These are phyloP conservation scores for Xeromyces bisporus DNA, from an alignment of 495 filamentous ascomycete species.

Conservation along the genomic window DNA sequence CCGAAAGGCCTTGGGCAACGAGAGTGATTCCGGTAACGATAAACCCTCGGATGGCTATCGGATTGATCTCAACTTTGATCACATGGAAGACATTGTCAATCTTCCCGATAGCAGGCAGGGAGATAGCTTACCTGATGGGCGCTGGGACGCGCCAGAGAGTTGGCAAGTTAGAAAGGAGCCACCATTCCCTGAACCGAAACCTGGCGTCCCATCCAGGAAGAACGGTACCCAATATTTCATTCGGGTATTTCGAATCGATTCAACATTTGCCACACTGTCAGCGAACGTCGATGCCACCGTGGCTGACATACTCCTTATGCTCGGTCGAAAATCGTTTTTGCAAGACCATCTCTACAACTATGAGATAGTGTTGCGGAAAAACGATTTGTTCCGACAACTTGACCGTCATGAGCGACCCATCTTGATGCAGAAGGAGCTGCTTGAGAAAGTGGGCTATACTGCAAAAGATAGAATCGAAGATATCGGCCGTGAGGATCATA, in stretches of 20 bases:
- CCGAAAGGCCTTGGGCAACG: conserved; percentile 42
- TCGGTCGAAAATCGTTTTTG: conserved; percentile 81
- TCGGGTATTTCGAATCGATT: conserved; percentile 86
- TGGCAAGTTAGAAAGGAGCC: conserved; percentile 66
- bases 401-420: conserved; percentile 65
- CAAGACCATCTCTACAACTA: conserved; percentile 83
- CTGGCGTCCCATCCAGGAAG: conserved; percentile 34
- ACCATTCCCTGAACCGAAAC: conserved; percentile 41
- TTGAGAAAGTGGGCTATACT: conserved; percentile 89
- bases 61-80: conserved; percentile 66
- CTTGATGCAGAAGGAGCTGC: conserved; percentile 76
- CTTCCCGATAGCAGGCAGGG: conserved; percentile 17
- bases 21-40: conserved; percentile 15
- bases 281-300: conserved; percentile 68
- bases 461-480: conserved; percentile 77
- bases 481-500: conserved; percentile 93
- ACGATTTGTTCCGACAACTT: conserved; percentile 73
- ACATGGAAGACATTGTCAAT: conserved; percentile 69
- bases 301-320: conserved; percentile 59
- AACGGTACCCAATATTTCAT: conserved; percentile 65
- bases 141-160: conserved; percentile 84
- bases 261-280: conserved; percentile 82
- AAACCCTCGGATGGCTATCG: conserved; percentile 34
- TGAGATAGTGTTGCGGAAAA: conserved; percentile 86
- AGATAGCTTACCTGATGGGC: conserved; percentile 18